phyloP scores from a whole-genome alignment of 2,329 filamentous ascomycete species.

The Stachybotrys echinatus region DNA sequence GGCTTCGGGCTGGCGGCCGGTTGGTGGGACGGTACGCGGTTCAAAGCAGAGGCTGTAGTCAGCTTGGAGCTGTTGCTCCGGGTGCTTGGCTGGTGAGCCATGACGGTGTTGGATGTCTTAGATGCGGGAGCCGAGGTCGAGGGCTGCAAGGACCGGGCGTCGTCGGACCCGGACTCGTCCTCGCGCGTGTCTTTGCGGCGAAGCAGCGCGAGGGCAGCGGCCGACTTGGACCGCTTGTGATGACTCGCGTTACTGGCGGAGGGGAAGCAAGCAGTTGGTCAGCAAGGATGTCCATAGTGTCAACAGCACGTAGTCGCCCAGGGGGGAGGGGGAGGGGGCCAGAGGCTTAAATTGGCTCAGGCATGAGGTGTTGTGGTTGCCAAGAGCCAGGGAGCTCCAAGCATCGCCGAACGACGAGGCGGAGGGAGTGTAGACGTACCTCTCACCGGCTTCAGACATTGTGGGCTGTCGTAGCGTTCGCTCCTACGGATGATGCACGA shows the following conservation, averaged over 20 bases:
- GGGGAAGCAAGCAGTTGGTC: conserved; percentile 20
- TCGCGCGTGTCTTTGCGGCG: conserved; percentile 45
- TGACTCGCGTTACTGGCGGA: conserved; percentile 4
- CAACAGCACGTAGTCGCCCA: no score
- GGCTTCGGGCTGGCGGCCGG: conserved; percentile 22
- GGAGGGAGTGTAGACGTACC: background rate
- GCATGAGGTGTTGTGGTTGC: background rate
- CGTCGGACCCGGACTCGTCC: conserved; percentile 49
- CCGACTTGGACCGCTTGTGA: conserved; percentile 51
- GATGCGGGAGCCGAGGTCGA: conserved; percentile 24
- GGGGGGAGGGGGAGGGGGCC: conserved; percentile 5
- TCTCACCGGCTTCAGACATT: conserved; percentile 1
- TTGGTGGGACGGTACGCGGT: conserved; percentile 33
- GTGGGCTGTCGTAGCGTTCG: background rate
- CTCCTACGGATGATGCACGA: background rate
- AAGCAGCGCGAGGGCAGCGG: conserved; percentile 47
- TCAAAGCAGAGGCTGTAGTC: conserved; percentile 31
- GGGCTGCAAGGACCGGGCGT: conserved; percentile 36
- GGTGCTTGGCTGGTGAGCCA: conserved; percentile 27
- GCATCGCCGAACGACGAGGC: background rate
- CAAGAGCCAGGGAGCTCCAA: background rate
- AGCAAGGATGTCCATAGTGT: conserved; percentile 16
- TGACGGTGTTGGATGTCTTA: conserved; percentile 26
- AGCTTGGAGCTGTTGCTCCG: conserved; percentile 42
- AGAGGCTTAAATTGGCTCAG: background rate